Base-by-base conservation (phyloP, 345 rosid genomes). In the Stellera chamaejasme region DNA sequence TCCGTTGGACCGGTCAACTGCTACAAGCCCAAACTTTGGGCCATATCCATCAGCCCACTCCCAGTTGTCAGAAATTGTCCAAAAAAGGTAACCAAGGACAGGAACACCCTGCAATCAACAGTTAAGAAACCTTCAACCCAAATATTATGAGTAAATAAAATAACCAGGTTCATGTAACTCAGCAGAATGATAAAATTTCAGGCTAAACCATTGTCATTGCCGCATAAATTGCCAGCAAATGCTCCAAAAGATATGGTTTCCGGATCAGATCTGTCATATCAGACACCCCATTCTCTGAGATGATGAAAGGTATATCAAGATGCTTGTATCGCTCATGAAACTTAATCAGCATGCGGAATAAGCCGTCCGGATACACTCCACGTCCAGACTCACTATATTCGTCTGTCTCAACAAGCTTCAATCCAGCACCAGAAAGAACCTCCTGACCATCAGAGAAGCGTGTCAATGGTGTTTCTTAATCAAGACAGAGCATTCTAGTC, bases 41-140 rank as follows among this genome's bases (percentile, higher is more conserved):
- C 98, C 98, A 68, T 91, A 91, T 28, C 98, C 98, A 76, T 91
- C 95, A 56, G 98, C 98, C 98, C 96, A 92, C 73, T 92, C 98
- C 98, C 98, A 92, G 61, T 92, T 92, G 70, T 88, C 98, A 14
- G 98, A 92, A 54, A 82, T 80, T 43, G 98, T 92, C 98, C 98
- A 92, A 68, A 91, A 92, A 13, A 88, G 46, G 76, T 88, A 88
- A 69, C 98, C 98, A 51, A 85, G 72, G 61, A 88, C 85, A 27
- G 85, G 95, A 49, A 92, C 84, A 55, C 95, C 98, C 96, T 92
- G 70, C 49, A 58, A 62, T 54, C 36, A 59, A 59, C 26, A 50
- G 67, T 32, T 5, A 48, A 12, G 55, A 56, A 50, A 47, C 52
- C 58, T 28, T 19, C 28, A 48, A 48, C 13, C 25, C 10, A 7